Percentiles rank a stretch among this genome's conserved stretches.
Conservation (phyloP, 73 alveolate genomes). For the Paramecium sonneborni region DNA sequence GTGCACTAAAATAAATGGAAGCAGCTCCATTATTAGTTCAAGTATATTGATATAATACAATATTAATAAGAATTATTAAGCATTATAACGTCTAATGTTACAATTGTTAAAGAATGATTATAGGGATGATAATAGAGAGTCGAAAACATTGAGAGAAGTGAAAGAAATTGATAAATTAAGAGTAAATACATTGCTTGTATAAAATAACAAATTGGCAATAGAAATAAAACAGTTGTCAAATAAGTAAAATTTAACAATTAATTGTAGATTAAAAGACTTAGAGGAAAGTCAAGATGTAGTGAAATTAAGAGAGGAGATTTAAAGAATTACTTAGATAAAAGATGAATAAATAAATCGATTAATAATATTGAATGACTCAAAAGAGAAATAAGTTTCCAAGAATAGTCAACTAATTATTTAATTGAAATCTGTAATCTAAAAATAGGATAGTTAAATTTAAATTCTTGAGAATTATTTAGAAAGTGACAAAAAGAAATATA, state of each 20-base stretch:
- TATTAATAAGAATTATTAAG: neutral
- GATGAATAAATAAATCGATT: neutral
- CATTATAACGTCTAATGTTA: neutral
- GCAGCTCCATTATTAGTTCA: neutral
- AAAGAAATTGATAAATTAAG: neutral
- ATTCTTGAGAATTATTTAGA: conserved; percentile 17
- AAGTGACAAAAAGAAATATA: conserved; percentile 14
- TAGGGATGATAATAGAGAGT: neutral
- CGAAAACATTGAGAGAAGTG: neutral
- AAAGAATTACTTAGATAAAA: neutral
- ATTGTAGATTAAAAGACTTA: neutral
- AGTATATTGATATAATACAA: neutral
- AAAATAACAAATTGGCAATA: neutral
- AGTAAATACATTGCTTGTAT: neutral
- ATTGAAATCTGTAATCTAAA: conserved; percentile 50
- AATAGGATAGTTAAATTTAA: conserved; percentile 46
- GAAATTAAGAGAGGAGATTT: neutral
- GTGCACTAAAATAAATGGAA: neutral
- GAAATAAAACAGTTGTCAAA: neutral
- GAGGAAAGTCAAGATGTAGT: conserved; percentile 9
- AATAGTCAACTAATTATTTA: neutral
- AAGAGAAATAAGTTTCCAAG: conserved; percentile 51
- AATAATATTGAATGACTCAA: neutral
- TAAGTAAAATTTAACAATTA: neutral
- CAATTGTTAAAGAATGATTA: neutral